phyloP scores from a whole-genome alignment of 805 yeast species.

The Sungouiella thailandica region DNA sequence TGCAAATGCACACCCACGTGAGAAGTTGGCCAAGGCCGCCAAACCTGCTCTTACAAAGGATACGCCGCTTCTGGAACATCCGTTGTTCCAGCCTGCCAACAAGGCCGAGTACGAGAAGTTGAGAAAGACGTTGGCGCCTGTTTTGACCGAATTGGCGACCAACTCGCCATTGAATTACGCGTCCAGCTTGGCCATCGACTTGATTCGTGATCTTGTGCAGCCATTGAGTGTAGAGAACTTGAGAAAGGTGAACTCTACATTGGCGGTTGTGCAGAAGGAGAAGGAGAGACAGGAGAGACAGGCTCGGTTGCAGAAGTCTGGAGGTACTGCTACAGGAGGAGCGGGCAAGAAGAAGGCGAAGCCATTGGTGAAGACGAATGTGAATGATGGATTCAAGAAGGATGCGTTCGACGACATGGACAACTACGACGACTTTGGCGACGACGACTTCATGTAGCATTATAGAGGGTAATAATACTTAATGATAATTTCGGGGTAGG shows the following conservation, averaged over 20 bases:
- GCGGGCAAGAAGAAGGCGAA: conserved; percentile 94
- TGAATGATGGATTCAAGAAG: conserved; percentile 52
- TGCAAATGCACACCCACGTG: conserved; percentile 49
- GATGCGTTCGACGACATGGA: conserved; percentile 56
- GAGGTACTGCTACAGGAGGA: conserved; percentile 87
- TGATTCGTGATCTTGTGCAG: conserved; percentile 75
- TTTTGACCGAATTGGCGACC: conserved; percentile 55
- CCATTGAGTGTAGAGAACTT: conserved; percentile 80
- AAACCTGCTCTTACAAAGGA: conserved; percentile 44
- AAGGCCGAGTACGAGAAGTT: conserved; percentile 73
- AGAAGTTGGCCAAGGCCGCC: conserved; percentile 36
- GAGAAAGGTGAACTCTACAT: conserved; percentile 79
- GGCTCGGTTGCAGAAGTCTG: conserved; percentile 73
- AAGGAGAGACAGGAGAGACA: conserved; percentile 89
- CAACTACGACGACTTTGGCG: conserved; percentile 60
- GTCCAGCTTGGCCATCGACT: conserved; percentile 73
- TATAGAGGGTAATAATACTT: too few relatives aligned
- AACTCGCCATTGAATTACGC: conserved; percentile 64
- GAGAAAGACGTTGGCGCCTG: conserved; percentile 64
- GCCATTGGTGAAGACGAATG: conserved; percentile 61
- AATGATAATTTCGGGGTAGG: too few relatives aligned
- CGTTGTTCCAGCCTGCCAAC: conserved; percentile 78
- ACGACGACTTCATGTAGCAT: conserved; percentile 75
- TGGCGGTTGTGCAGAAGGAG: conserved; percentile 75
- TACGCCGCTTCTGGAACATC: conserved; percentile 62